phyloP scores from a whole-genome alignment of 495 filamentous ascomycete genomes.

The Bryoglossum gracile region DNA sequence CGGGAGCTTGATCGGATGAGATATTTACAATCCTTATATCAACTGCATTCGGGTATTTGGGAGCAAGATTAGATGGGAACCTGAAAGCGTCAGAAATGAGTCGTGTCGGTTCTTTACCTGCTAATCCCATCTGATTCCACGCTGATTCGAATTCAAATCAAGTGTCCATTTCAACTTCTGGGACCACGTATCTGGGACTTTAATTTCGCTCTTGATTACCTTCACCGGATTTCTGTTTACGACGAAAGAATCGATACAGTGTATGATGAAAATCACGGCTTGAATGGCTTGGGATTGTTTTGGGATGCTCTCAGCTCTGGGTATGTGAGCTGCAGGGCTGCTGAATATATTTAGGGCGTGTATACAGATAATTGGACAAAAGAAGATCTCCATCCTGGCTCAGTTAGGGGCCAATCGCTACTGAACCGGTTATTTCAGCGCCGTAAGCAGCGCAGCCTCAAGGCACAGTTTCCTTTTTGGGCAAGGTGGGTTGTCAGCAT shows the following conservation, averaged over 20 bases:
- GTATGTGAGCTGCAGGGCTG: too few relatives aligned
- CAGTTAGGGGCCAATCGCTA: too few relatives aligned
- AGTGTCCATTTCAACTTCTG: conserved; percentile 18
- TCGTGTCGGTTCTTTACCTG: conserved; percentile 23
- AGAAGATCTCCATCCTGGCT: too few relatives aligned
- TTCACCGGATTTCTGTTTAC: conserved; percentile 3
- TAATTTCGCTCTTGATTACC: conserved; percentile 5
- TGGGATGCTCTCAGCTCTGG: too few relatives aligned
- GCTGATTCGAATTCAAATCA: conserved; percentile 6
- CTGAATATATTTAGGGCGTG: too few relatives aligned
- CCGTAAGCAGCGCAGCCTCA: too few relatives aligned
- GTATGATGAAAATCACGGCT: not conserved
- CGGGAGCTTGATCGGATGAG: conserved; percentile 3
- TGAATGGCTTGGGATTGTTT: too few relatives aligned
- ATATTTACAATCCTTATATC: not conserved
- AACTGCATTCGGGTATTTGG: not conserved
- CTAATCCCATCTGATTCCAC: conserved; percentile 27
- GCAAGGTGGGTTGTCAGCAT: too few relatives aligned
- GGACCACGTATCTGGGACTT: not conserved
- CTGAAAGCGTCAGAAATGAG: conserved; percentile 9
- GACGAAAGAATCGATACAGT: conserved; percentile 13
- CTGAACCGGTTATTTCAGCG: too few relatives aligned
- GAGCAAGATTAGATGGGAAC: not conserved
- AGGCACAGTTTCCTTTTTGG: too few relatives aligned
- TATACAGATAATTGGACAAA: too few relatives aligned